These are phyloP conservation scores for Lactarius evosmus DNA, from an alignment of 768 basidiomycete species.

Conservation along the genomic window DNA sequence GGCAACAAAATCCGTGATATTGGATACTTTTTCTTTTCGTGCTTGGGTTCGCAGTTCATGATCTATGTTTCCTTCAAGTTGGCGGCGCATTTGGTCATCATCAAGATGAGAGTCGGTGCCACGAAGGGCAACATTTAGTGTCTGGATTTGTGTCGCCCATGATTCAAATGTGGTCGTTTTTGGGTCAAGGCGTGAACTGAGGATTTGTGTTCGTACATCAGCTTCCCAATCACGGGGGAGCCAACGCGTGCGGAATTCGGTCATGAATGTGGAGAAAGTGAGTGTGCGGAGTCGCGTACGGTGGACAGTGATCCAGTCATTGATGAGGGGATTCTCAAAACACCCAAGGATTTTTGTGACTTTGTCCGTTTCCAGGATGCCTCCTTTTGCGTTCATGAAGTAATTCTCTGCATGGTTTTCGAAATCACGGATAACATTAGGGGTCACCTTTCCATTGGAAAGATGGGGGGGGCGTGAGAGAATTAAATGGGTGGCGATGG, in stretches of 20 bases:
- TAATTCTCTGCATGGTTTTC: neutral
- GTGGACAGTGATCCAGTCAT: neutral
- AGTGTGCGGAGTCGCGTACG: neutral
- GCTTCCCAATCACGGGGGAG: neutral
- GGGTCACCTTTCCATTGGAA: too few relatives aligned
- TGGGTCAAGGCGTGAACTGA: neutral
- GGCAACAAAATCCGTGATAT: too few relatives aligned
- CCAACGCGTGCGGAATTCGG: neutral
- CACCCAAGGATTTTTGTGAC: neutral
- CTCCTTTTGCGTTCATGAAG: neutral
- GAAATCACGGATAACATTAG: too few relatives aligned
- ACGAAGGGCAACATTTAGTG: too few relatives aligned
- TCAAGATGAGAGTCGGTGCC: neutral
- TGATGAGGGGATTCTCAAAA: neutral
- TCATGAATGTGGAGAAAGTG: neutral
- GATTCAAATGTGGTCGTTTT: too few relatives aligned
- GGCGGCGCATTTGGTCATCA: too few relatives aligned
- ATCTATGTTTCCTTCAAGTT: too few relatives aligned
- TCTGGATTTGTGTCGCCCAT: too few relatives aligned
- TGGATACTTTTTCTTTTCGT: too few relatives aligned
- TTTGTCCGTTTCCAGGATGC: neutral
- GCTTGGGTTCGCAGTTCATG: too few relatives aligned
- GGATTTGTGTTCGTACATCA: neutral
- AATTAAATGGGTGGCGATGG: too few relatives aligned
- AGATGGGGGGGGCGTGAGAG: too few relatives aligned